These are phyloP conservation scores for Auricularia sp. DNA, from an alignment of 768 basidiomycete genomes.

Conservation along the genomic window DNA sequence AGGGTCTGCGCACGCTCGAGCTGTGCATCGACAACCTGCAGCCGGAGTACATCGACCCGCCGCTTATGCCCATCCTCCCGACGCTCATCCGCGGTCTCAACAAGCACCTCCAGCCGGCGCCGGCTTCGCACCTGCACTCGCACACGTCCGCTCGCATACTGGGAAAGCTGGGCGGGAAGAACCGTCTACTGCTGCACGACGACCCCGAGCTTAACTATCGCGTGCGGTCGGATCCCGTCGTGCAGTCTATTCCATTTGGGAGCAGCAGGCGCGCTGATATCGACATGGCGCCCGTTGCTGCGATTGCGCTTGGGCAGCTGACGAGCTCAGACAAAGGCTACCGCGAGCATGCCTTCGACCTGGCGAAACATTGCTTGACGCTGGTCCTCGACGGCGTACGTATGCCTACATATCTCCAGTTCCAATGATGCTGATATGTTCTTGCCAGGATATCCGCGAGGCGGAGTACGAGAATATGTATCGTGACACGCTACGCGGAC, in stretches of 20 bases:
- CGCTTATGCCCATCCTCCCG: constrained; percentile 81
- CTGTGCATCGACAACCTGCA: constrained; percentile 99
- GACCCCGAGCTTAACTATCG: constrained; percentile 68
- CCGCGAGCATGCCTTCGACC: constrained; percentile 27
- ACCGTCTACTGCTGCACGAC: constrained; percentile 74
- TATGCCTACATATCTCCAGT: neutral
- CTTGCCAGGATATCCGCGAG: constrained; percentile 51
- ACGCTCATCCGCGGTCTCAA: constrained; percentile 94
- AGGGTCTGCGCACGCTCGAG: constrained; percentile 92
- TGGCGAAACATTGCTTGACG: constrained; percentile 60
- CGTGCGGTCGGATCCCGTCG: constrained; percentile 60
- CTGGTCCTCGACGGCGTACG: constrained; percentile 67
- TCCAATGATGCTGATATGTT: neutral
- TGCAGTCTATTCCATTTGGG: constrained; percentile 62
- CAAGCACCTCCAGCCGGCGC: constrained; percentile 80
- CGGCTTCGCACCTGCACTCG: constrained; percentile 79
- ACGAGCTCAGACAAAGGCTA: constrained; percentile 32
- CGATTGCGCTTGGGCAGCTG: constrained; percentile 56
- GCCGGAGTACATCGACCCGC: constrained; percentile 95
- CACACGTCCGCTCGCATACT: constrained; percentile 94
- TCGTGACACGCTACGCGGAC: constrained; percentile 55
- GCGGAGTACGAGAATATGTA: constrained; percentile 72
- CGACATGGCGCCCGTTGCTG: constrained; percentile 54
- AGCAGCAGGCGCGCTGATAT: constrained; percentile 51
- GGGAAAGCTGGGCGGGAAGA: constrained; percentile 92